These are phyloP conservation scores for Roridomyces roridus DNA, from an alignment of 768 basidiomycete species.

Conservation along the genomic window DNA sequence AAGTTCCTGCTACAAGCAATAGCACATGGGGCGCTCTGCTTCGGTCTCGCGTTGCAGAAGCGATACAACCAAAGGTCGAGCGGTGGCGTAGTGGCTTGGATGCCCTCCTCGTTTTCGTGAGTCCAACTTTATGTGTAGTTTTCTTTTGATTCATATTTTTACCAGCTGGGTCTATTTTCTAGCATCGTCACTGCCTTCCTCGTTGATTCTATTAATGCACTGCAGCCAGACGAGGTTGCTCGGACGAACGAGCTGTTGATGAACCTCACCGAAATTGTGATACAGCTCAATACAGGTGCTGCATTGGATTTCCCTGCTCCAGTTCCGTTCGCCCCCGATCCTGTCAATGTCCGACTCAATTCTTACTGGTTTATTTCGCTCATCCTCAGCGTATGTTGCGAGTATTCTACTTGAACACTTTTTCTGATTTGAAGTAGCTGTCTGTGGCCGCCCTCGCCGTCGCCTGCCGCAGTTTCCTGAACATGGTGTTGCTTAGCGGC, in stretches of 20 bases:
- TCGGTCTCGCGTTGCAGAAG: background rate
- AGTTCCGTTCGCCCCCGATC: slow-evolving; percentile 1
- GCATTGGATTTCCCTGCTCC: background rate
- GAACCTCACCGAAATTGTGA: slow-evolving; percentile 32
- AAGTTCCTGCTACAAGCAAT: background rate
- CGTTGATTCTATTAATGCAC: background rate
- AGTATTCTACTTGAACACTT: background rate
- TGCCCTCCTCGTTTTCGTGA: background rate
- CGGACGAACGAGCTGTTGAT: slow-evolving; percentile 36
- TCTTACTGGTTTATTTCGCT: slow-evolving; percentile 15
- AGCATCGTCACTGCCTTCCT: background rate
- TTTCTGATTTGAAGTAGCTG: slow-evolving; percentile 5
- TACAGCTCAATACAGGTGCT: background rate
- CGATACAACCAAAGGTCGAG: background rate
- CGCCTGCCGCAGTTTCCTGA: slow-evolving; percentile 21
- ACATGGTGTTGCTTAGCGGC: slow-evolving; percentile 14
- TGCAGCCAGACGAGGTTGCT: slow-evolving; percentile 8
- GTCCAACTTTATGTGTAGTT: background rate
- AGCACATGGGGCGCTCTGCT: slow-evolving; percentile 1
- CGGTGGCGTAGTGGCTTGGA: background rate
- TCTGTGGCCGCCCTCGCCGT: slow-evolving; percentile 27
- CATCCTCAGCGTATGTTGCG: slow-evolving; percentile 8
- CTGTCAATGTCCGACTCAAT: slow-evolving; percentile 12
- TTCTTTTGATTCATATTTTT: background rate
- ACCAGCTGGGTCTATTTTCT: slow-evolving; percentile 1